Evolutionary conservation across 2,329 filamentous ascomycete species (phyloP), one percentile per base, ranked within the genome.

Genomic region (Beauveria caledonica): DNA sequence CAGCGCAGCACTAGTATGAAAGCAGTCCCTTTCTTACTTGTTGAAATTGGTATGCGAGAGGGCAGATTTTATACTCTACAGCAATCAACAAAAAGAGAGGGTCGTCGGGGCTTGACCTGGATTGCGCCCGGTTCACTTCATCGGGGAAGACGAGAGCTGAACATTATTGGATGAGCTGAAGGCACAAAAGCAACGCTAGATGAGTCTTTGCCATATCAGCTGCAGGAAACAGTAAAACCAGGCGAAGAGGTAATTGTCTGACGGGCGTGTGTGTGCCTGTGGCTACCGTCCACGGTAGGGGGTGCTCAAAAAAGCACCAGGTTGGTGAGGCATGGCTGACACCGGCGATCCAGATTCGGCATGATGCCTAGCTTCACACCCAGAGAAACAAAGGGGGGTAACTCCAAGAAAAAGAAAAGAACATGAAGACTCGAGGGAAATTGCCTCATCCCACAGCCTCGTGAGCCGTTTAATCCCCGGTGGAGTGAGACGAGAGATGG

Each of bases 361-460:
- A 55, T 27, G 11, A 17, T 19, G n/a, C 7, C 13, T 21, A 19
- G 25, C 17, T 21, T 44, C 52, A 54, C 36, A 42, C 51, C 29
- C 36, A n/a, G 51, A 40, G 27, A 5, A 36, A 51, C 27, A 21
- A 19, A 40, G 39, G 23, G 29, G n/a, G 19, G 25, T 1, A 42
- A 50, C 5, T 13, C 11, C n/a, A 49, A n/a, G n/a, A 8, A 36
- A 21, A 27, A 11, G 9, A 17, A 2, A 21, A 52, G 3, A 11
- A 15, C 9, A 29, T n/a, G n/a, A 39, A 39, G n/a, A 52, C 2
- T 19, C 42, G 7, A 56, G 5, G 15, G 46, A 58, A 58, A 58
- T 58, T 58, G 55, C 46, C 55, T 58, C 55, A 58, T 29, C 36
- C 36, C 55, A 48, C 36, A 58, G 55, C 46, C 55, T 58, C 23